Conservation (phyloP, 305 asterid species). For the Ajuga reptans region DNA sequence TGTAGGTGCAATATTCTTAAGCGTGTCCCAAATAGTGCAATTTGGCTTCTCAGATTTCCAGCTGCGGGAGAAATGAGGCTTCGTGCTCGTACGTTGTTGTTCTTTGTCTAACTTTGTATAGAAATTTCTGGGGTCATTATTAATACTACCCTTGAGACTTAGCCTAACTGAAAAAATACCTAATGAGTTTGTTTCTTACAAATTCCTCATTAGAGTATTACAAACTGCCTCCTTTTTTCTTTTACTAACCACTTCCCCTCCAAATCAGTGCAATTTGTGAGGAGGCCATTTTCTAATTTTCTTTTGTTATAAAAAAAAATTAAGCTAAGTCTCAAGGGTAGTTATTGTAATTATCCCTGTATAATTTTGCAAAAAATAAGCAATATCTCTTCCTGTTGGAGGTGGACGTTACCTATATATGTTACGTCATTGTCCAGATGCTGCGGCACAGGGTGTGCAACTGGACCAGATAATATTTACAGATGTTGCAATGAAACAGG, state of each 20-base stretch:
- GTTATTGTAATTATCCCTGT: no score
- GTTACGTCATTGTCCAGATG: conserved; percentile 42
- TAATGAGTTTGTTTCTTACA: background rate
- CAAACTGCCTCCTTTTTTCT: no score
- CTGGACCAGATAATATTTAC: conserved; percentile 92
- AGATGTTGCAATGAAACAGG: conserved; percentile 96
- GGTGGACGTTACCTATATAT: background rate
- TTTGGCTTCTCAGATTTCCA: conserved; percentile 95
- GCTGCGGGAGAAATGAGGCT: conserved; percentile 97
- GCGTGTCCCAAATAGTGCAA: conserved; percentile 93
- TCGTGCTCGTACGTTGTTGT: conserved; percentile 58
- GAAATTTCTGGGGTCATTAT: background rate
- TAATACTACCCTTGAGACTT: background rate
- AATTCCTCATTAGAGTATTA: background rate
- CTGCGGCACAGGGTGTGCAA: conserved; percentile 89
- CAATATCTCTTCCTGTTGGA: background rate
- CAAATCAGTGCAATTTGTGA: no score
- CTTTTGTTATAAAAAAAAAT: no score
- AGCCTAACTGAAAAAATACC: background rate
- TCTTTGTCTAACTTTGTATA: conserved; percentile 8
- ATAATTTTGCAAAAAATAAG: background rate
- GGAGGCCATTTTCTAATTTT: no score
- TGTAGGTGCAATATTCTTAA: conserved; percentile 95
- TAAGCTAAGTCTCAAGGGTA: no score
- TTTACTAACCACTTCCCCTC: no score